Percentiles rank a stretch among this genome's conserved stretches.
Conservation (phyloP, 768 basidiomycete genomes). For the Suillus placidus region DNA sequence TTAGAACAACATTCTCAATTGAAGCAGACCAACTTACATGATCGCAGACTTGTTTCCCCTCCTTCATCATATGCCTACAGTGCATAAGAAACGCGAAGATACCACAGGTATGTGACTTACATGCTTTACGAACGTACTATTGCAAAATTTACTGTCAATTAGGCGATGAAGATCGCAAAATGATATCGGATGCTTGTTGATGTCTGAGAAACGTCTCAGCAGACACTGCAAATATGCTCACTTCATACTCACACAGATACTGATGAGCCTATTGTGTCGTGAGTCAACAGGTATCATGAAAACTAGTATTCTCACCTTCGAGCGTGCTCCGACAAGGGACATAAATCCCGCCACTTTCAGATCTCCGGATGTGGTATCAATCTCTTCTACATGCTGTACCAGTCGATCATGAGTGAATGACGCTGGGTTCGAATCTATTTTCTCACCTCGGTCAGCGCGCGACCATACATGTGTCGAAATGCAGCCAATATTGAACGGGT, state of each 20-base stretch:
- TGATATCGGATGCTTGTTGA: conserved; percentile 76
- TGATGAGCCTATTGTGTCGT: conserved; percentile 66
- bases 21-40: conserved; percentile 19
- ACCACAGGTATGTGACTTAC: conserved; percentile 40
- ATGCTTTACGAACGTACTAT: conserved; percentile 75
- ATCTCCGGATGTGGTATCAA: conserved; percentile 50
- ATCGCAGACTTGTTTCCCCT: conserved; percentile 46
- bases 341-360: conserved; percentile 80
- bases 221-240: background rate
- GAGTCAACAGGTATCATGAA: conserved; percentile 17
- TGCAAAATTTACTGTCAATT: conserved; percentile 66
- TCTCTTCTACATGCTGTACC: conserved; percentile 67
- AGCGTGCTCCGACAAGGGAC: conserved; percentile 71
- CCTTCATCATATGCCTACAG: conserved; percentile 69
- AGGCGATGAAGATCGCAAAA: conserved; percentile 66
- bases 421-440: conserved; percentile 5
- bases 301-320: conserved; percentile 56
- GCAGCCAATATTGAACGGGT: conserved; percentile 61
- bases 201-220: conserved; percentile 47
- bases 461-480: conserved; percentile 78
- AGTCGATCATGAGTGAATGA: conserved; percentile 4
- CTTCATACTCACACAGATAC: conserved; percentile 69
- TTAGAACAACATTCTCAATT: conserved; percentile 19
- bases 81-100: conserved; percentile 11
- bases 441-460: conserved; percentile 67